Conservation (phyloP, 208 protist genomes). For the Acanthamoeba quina region DNA sequence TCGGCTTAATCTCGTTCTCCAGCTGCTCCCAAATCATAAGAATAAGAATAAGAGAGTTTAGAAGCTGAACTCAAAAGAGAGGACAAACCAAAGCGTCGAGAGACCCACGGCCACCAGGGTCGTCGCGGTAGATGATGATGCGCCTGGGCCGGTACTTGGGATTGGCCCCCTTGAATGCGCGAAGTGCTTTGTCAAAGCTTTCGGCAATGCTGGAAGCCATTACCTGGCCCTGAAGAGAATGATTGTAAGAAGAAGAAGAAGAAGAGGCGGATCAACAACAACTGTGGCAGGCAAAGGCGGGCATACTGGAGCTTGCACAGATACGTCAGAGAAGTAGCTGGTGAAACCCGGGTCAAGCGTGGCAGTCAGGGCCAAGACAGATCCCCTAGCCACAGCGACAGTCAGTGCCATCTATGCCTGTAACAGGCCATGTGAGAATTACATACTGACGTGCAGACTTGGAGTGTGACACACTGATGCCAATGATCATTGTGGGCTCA, state of each 20-base stretch:
- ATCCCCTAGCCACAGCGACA: neutral
- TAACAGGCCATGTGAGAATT: neutral
- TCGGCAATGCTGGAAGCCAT: neutral
- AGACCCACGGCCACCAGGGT: neutral
- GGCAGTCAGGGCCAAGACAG: neutral
- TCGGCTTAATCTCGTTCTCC: neutral
- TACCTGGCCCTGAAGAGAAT: neutral
- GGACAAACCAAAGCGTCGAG: neutral
- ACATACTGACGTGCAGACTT: neutral
- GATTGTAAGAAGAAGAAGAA: neutral
- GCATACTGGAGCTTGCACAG: too few species aligned
- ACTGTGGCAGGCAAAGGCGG: too few species aligned
- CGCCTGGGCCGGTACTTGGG: neutral
- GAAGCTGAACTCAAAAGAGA: neutral
- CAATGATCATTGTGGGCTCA: neutral
- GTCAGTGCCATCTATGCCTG: neutral
- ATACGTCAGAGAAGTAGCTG: neutral
- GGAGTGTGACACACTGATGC: slow-evolving; percentile 1
- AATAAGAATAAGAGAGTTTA: neutral
- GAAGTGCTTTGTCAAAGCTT: neutral
- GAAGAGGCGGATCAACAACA: too few species aligned
- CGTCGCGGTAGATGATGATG: neutral
- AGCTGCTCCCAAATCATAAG: too few species aligned
- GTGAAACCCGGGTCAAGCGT: neutral
- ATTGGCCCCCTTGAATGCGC: neutral